Evolutionary conservation across 2,329 filamentous ascomycete genomes (phyloP), one percentile per base, ranked within the genome.

Genomic region (Penicillium frequentans): DNA sequence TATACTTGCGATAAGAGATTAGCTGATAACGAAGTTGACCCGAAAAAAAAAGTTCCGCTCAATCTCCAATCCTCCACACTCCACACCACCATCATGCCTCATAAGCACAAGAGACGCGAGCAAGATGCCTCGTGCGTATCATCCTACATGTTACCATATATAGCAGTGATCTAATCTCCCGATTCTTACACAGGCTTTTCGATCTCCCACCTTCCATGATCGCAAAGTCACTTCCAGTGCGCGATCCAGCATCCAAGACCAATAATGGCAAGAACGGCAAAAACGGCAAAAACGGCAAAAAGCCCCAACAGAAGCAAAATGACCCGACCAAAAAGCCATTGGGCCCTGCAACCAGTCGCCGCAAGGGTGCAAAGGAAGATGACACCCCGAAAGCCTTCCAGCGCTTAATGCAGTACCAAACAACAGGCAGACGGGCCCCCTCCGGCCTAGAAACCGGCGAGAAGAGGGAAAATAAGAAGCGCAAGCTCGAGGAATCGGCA

Each of bases 381-480:
- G 95, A 98, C 76, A 93, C 90, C 1, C 95, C 95, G 0, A 89
- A 91, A 64, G 91, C 90, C 1, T 99, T 99, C 75, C 85, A 86
- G 60, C 87, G 92, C 13, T 78, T 98, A 60, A 95, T 98, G 90
- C 86, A 90, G 33, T 84, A 87, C 63, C 84, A 88, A 42, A 75
- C 79, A 16, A 82, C 85, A n/a, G 77, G 77, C 23, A 87, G 56
- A 19, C 63, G 64, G n/a, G 61, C 58, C 87, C 88, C 7, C 79
- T 96, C 9, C 89, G 96, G 62, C 14, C 53, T 68, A 70, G 85
- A 95, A 62, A 90, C 90, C 2, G 58, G 55, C 19, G 57, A 56
- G 16, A 64, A 75, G 35, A 63, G 65, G 31, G 75, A 76, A 24
- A 73, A 69, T 23, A 81, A 81, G 65, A 84, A 83, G 66, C 79